Conservation (phyloP, 2,329 filamentous ascomycete species). For the Clonostachys rhizophaga region DNA sequence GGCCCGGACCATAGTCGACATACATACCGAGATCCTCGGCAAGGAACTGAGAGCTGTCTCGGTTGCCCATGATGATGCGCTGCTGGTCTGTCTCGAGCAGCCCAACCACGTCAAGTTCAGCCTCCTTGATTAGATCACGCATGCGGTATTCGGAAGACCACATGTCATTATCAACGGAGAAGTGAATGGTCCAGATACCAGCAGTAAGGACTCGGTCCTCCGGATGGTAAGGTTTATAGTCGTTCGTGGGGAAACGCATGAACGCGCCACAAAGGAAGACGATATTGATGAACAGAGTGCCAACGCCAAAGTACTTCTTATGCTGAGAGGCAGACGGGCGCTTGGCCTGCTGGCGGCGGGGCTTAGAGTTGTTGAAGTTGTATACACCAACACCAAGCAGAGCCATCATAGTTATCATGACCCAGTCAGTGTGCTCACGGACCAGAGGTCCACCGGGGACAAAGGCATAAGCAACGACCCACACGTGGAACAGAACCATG, state of each 20-base stretch:
- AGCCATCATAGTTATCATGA: slow-evolving; percentile 84
- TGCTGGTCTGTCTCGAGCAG: slow-evolving; percentile 90
- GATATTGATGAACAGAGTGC: slow-evolving; percentile 73
- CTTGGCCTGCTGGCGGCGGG: slow-evolving; percentile 24
- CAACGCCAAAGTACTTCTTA: slow-evolving; percentile 46
- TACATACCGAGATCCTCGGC: slow-evolving; percentile 98
- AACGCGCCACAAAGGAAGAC: slow-evolving; percentile 78
- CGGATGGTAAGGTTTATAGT: slow-evolving; percentile 86
- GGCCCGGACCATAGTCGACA: slow-evolving; percentile 92
- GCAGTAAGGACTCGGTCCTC: slow-evolving; percentile 86
- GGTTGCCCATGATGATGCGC: slow-evolving; percentile 99
- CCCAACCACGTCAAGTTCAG: slow-evolving; percentile 98
- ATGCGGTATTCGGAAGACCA: slow-evolving; percentile 95
- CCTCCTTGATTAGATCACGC: slow-evolving; percentile 82
- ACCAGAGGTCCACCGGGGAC: slow-evolving; percentile 91
- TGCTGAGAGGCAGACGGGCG: slow-evolving; percentile 30
- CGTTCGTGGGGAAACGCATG: slow-evolving; percentile 85
- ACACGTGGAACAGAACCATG: slow-evolving; percentile 94
- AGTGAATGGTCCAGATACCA: slow-evolving; percentile 98
- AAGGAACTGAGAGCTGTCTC: slow-evolving; percentile 90
- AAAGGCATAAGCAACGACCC: slow-evolving; percentile 97
- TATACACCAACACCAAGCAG: slow-evolving; percentile 82
- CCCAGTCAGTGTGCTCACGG: slow-evolving; percentile 91
- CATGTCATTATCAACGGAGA: slow-evolving; percentile 97
- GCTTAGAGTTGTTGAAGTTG: slow-evolving; percentile 53